These are phyloP conservation scores for Begonia masoniana DNA, from an alignment of 306 rosid genomes.

Conservation along the genomic window DNA sequence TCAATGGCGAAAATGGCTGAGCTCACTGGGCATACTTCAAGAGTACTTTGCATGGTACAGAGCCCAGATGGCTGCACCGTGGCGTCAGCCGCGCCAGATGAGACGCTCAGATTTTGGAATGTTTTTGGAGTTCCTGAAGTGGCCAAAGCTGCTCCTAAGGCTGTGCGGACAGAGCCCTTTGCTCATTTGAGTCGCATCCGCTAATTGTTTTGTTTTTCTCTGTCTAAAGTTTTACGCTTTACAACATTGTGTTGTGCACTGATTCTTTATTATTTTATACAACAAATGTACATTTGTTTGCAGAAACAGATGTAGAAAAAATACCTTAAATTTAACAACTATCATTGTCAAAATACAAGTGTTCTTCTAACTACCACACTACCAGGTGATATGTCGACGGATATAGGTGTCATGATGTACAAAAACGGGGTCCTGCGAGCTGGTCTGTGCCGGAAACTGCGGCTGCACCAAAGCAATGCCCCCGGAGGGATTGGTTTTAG, in stretches of 20 bases:
- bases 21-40: conserved; percentile 68
- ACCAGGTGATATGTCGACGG: conserved; percentile 76
- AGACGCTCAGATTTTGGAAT: conserved; percentile 32
- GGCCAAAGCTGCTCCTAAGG: conserved; percentile 27
- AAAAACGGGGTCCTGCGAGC: conserved; percentile 52
- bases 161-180: conserved; percentile 23
- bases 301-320: too few species aligned
- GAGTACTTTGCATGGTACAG: conserved; percentile 65
- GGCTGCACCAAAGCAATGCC: conserved; percentile 83
- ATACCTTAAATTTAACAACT: too few species aligned
- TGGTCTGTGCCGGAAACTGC: conserved; percentile 42
- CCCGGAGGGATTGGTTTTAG: conserved; percentile 38
- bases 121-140: conserved; percentile 40
- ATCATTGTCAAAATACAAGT: too few species aligned
- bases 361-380: too few species aligned
- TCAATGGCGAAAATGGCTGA: conserved; percentile 74
- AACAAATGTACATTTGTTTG: too few species aligned
- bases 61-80: conserved; percentile 47
- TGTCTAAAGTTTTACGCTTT: too few species aligned
- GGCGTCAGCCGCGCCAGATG: conserved; percentile 38
- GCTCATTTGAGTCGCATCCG: conserved; percentile 30
- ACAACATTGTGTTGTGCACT: too few species aligned
- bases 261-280: too few species aligned
- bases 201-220: neutral
- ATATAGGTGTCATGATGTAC: conserved; percentile 85